phyloP scores from a whole-genome alignment of 805 yeast species.

The Blastobotrys muscicola region DNA sequence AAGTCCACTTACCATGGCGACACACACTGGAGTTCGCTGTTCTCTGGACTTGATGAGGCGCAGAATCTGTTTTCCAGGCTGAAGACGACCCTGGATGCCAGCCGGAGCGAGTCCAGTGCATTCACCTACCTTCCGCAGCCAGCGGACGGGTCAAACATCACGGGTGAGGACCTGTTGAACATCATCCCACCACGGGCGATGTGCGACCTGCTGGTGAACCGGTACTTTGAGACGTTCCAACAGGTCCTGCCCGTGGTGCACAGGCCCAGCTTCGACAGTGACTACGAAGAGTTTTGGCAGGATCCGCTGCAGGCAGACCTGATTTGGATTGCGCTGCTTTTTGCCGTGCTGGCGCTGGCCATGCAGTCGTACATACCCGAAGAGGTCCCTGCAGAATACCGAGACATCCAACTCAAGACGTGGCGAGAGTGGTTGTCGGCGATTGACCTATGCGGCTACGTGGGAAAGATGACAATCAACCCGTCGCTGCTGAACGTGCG shows the following conservation, averaged over 20 bases:
- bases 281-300: constrained; percentile 23
- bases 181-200: constrained; percentile 17
- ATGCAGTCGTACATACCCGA: constrained; percentile 19
- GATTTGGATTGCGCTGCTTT: constrained; percentile 23
- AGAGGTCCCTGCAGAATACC: constrained; percentile 15
- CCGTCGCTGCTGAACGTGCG: constrained; percentile 23
- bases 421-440: constrained; percentile 23
- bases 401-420: constrained; percentile 14
- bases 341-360: constrained; percentile 22
- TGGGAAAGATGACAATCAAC: constrained; percentile 23
- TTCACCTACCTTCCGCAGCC: not conserved
- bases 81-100: not conserved
- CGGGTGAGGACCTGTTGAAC: constrained; percentile 16
- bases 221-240: constrained; percentile 23
- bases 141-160: constrained; percentile 4
- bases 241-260: constrained; percentile 22
- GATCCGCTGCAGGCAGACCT: constrained; percentile 21
- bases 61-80: constrained; percentile 14
- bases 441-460: constrained; percentile 22
- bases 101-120: not conserved
- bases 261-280: constrained; percentile 20
- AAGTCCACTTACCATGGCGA: constrained; percentile 28
- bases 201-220: constrained; percentile 19
- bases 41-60: constrained; percentile 21
- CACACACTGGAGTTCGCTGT: constrained; percentile 27